These are phyloP conservation scores for Colletotrichum orbiculare DNA, from an alignment of 2,329 filamentous ascomycete genomes.

Conservation along the genomic window DNA sequence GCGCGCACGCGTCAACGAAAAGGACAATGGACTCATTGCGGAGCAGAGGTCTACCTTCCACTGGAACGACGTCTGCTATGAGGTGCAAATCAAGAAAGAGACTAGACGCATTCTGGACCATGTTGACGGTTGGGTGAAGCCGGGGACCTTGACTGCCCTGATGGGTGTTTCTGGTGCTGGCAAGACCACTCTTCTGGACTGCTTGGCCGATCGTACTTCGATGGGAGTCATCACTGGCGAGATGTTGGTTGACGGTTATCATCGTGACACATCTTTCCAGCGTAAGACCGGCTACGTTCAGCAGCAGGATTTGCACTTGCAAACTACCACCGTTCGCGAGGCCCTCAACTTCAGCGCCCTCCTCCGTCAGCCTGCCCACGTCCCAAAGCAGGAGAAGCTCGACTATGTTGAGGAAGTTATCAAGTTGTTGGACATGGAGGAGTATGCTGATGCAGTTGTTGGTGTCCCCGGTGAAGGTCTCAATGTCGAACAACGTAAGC, in stretches of 20 bases:
- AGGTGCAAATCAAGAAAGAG: constrained; percentile 82
- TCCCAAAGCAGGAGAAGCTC: constrained; percentile 81
- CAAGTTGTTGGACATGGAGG: constrained; percentile 88
- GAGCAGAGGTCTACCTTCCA: constrained; percentile 82
- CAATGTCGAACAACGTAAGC: constrained; percentile 77
- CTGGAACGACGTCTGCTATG: constrained; percentile 85
- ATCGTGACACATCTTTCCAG: constrained; percentile 85
- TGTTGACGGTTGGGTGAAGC: constrained; percentile 94
- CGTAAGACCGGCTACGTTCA: constrained; percentile 93
- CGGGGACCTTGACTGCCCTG: constrained; percentile 86
- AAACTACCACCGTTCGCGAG: constrained; percentile 88
- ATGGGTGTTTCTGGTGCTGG: constrained; percentile 96
- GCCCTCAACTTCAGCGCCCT: constrained; percentile 87
- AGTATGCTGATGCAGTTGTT: constrained; percentile 90
- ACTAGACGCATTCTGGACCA: constrained; percentile 81
- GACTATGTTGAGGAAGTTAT: constrained; percentile 93
- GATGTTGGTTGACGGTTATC: constrained; percentile 75
- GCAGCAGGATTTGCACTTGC: constrained; percentile 89
- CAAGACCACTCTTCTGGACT: constrained; percentile 91
- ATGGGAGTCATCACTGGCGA: constrained; percentile 91
- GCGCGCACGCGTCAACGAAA: constrained; percentile 49
- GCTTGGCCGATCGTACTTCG: constrained; percentile 84
- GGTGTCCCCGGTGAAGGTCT: constrained; percentile 90
- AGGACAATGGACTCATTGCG: constrained; percentile 55
- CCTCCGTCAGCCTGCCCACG: constrained; percentile 82